Base-by-base conservation (phyloP, 2,329 filamentous ascomycete genomes). In the Botrytis galanthina region DNA sequence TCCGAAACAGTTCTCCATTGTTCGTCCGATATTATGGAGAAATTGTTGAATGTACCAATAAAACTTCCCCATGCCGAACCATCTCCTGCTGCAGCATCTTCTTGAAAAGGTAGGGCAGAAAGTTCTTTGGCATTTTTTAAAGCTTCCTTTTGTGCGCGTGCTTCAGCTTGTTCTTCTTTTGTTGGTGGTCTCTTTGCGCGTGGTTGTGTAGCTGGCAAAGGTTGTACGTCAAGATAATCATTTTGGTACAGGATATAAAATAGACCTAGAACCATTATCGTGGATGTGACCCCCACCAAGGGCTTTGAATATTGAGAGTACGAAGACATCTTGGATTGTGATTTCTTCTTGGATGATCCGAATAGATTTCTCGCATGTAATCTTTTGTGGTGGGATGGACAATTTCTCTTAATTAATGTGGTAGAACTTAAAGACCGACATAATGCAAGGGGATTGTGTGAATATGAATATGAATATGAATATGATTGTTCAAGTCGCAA, bases 1-100 rank as follows among this genome's bases (percentile, higher is more conserved):
- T 89, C 88, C 2, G 89, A 85, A 16, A 90, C 78, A 1, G 80
- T 81, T 7, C 83, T 81, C 86, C 88, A 90, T 79, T 91, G 86
- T 5, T 87, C 82, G 76, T 88, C 86, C 32, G 86, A 84, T 4
- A 86, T 80, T 22, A 85, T 80, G 22, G 89, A 87, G 70, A 93
- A 86, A 32, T 75, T 42, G 14, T 77, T 79, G 68, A 81, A 80
- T 62, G 77, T 79, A 29, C 69, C 76, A 8, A 76, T 75, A 48
- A 81, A 81, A 42, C 57, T 77, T 9, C 74, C 77, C 80, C 80
- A 81, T 8, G 80, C 78, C 26, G 79, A 78, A 69, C 76, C 77
- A 59, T 80, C 78, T 22, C 74, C 66, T 26, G 64, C 70, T 69
- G 73, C 37, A 1, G 68, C 61, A 51, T 77, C 74, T 29, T 76